Conservation (phyloP, 1,284 basidiomycete genomes). For the Pseudozyma flocculosa region DNA sequence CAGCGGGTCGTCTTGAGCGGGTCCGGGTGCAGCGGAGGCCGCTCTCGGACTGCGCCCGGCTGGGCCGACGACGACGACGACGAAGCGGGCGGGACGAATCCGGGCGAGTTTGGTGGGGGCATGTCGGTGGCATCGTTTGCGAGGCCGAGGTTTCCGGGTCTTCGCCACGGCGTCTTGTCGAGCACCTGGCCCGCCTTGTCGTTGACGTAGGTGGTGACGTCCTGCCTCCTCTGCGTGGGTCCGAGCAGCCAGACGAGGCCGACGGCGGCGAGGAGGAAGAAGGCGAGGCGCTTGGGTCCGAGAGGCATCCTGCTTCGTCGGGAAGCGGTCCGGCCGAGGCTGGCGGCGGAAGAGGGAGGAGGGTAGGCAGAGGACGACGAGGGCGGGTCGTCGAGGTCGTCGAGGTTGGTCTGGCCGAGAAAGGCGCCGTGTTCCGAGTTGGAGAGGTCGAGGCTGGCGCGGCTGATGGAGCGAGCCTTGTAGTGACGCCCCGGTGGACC, state of each 20-base stretch:
- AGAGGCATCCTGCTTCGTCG: constrained; percentile 15
- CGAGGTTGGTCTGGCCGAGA: constrained; percentile 20
- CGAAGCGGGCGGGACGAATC: no score
- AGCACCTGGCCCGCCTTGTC: constrained; percentile 32
- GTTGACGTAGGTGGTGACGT: constrained; percentile 35
- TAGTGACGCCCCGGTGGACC: constrained; percentile 16
- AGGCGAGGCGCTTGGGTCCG: constrained; percentile 21
- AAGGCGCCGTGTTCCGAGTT: constrained; percentile 27
- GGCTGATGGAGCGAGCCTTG: constrained; percentile 25
- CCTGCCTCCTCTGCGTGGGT: constrained; percentile 25
- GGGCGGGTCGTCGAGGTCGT: constrained; percentile 12
- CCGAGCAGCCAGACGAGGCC: constrained; percentile 29
- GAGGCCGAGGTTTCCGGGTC: constrained; percentile 9
- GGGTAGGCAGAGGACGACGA: constrained; percentile 5
- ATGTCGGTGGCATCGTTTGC: constrained; percentile 15
- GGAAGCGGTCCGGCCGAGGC: background rate
- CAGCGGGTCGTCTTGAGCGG: constrained; percentile 51
- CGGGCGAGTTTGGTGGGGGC: constrained; percentile 6
- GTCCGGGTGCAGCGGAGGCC: constrained; percentile 45
- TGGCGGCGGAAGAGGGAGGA: constrained; percentile 6
- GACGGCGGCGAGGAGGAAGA: constrained; percentile 25
- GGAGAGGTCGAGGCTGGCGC: constrained; percentile 27
- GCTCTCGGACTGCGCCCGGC: constrained; percentile 19
- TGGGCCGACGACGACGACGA: constrained; percentile 18
- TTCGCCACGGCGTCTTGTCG: constrained; percentile 21